A percentile compares a stretch with the other conserved stretches of the same genome.
Conservation (phyloP, 306 rosid species). For the Amphicarpaea edgeworthii region DNA sequence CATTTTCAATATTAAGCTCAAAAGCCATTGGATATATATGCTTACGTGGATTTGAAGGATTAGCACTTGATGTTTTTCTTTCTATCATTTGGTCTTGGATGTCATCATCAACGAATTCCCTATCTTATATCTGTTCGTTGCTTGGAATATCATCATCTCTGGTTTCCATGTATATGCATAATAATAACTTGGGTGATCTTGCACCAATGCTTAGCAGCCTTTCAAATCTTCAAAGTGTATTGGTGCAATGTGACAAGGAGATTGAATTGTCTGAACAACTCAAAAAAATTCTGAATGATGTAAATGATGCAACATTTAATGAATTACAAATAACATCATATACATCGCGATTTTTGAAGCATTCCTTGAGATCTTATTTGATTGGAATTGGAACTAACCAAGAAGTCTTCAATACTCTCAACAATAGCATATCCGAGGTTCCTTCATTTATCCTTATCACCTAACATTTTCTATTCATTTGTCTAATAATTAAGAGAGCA, state of each 20-base stretch:
- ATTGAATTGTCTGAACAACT: too few relatives aligned
- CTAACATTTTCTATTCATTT: too few relatives aligned
- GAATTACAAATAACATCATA: not conserved
- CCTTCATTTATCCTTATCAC: too few relatives aligned
- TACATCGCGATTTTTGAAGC: not conserved
- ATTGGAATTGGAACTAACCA: conserved; percentile 14
- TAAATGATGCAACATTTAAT: not conserved
- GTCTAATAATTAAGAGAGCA: not conserved
- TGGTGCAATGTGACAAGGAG: too few relatives aligned
- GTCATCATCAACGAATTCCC: conserved; percentile 14
- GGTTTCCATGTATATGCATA: not conserved
- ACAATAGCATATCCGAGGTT: not conserved
- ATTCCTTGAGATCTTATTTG: not conserved
- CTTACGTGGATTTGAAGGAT: conserved; percentile 46
- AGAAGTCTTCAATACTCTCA: not conserved
- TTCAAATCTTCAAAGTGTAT: too few relatives aligned
- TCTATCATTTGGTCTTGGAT: conserved; percentile 46
- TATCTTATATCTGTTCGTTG: not conserved
- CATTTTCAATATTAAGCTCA: conserved; percentile 12
- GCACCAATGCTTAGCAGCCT: too few relatives aligned
- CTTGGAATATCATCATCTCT: conserved; percentile 1
- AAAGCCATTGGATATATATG: conserved; percentile 39
- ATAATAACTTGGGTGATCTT: too few relatives aligned
- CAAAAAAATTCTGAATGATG: too few relatives aligned
- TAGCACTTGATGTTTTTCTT: conserved; percentile 24